phyloP scores from a whole-genome alignment of 345 rosid species.

The Jatropha curcas region DNA sequence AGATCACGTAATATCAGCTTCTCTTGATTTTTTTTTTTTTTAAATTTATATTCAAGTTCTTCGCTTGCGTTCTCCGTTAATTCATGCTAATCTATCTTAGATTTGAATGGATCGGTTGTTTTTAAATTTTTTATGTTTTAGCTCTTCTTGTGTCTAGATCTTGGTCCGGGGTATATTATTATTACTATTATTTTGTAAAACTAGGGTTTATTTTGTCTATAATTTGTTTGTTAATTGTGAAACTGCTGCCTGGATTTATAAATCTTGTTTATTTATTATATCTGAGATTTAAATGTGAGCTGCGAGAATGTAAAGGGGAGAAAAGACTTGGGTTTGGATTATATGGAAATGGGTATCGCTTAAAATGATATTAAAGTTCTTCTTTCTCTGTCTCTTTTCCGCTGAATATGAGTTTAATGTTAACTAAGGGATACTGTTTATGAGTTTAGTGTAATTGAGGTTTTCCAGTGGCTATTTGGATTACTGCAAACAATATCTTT shows the following conservation, averaged over 20 bases:
- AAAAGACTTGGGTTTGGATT: background rate
- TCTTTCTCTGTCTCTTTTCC: too few species aligned
- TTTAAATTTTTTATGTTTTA: too few species aligned
- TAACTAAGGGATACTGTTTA: too few species aligned
- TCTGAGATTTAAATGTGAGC: background rate
- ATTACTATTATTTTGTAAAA: too few species aligned
- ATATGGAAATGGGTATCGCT: background rate
- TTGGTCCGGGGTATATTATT: background rate
- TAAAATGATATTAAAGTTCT: background rate
- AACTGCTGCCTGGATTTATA: background rate
- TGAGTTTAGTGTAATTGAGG: background rate
- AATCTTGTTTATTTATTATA: background rate
- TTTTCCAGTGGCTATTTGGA: background rate
- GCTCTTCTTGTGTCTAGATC: background rate
- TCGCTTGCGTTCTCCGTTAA: background rate
- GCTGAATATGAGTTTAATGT: background rate
- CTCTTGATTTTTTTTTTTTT: background rate
- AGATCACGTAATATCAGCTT: background rate
- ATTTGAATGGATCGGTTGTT: slow-evolving; percentile 7
- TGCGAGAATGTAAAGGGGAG: background rate
- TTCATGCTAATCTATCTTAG: background rate
- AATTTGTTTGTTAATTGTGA: background rate
- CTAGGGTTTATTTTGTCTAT: too few species aligned
- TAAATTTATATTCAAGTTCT: too few species aligned
- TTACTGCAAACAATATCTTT: background rate